These are phyloP conservation scores for Nemania sp. DNA, from an alignment of 2,329 filamentous ascomycete genomes.

Conservation along the genomic window DNA sequence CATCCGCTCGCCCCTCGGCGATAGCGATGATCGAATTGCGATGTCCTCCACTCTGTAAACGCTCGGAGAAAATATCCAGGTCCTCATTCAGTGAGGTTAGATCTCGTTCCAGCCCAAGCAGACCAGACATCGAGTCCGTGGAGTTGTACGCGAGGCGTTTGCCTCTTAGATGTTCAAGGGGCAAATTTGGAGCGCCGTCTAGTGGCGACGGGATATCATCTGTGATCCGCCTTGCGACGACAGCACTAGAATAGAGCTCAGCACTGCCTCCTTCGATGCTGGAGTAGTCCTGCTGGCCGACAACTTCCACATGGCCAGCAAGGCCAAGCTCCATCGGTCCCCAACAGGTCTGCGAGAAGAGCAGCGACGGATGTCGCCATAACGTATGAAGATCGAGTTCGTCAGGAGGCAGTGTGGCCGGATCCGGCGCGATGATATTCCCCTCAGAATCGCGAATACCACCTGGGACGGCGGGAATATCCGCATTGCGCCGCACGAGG, in stretches of 20 bases:
- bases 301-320: constrained; percentile 13
- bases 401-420: constrained; percentile 23
- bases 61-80: constrained; percentile 15
- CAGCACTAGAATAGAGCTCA: constrained; percentile 21
- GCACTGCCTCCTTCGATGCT: constrained; percentile 16
- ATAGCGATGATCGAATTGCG: constrained; percentile 22
- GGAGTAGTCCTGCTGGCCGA: constrained; percentile 27
- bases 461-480: constrained; percentile 23
- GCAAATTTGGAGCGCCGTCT: constrained; percentile 11
- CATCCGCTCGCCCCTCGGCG: constrained; percentile 16
- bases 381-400: constrained; percentile 22
- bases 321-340: constrained; percentile 25
- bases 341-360: constrained; percentile 23
- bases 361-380: constrained; percentile 23
- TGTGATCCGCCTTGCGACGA: constrained; percentile 14
- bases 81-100: constrained; percentile 12
- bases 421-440: constrained; percentile 21
- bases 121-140: constrained; percentile 24
- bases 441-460: constrained; percentile 21
- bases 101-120: constrained; percentile 16
- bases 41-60: constrained; percentile 22
- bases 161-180: constrained; percentile 12
- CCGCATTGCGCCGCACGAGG: constrained; percentile 24
- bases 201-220: constrained; percentile 7
- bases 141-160: constrained; percentile 25